Conservation (phyloP, 2,329 filamentous ascomycete genomes). For the Diplodia scrobiculata region DNA sequence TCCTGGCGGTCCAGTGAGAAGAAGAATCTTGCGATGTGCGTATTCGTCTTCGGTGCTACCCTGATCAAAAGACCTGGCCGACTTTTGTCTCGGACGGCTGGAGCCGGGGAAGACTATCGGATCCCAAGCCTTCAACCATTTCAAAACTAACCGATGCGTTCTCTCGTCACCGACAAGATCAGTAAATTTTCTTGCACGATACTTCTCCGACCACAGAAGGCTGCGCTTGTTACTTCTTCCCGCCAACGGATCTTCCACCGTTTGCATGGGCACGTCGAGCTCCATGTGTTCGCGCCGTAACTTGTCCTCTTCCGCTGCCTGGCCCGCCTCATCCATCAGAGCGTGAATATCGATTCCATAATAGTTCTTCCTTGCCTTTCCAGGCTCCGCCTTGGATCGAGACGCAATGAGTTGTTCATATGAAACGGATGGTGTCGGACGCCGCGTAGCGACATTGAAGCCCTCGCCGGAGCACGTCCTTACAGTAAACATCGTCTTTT, state of each 20-base stretch:
- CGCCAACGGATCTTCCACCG: slow-evolving; percentile 42
- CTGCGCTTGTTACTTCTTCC: slow-evolving; percentile 46
- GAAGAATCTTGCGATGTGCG: slow-evolving; percentile 80
- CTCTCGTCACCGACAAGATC: slow-evolving; percentile 93
- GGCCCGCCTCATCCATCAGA: slow-evolving; percentile 70
- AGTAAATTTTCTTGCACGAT: slow-evolving; percentile 85
- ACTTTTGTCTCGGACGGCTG: slow-evolving; percentile 58
- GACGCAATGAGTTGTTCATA: slow-evolving; percentile 70
- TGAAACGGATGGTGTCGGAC: slow-evolving; percentile 51
- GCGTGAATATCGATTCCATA: slow-evolving; percentile 92
- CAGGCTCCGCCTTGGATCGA: slow-evolving; percentile 63
- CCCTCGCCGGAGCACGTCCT: slow-evolving; percentile 60
- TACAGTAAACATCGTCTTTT: slow-evolving; percentile 36
- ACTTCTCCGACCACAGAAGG: slow-evolving; percentile 94
- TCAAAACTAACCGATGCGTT: slow-evolving; percentile 84
- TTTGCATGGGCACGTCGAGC: slow-evolving; percentile 38
- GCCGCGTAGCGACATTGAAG: slow-evolving; percentile 60
- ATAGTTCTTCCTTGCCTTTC: slow-evolving; percentile 72
- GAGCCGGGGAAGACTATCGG: slow-evolving; percentile 83
- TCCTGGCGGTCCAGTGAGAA: slow-evolving; percentile 88
- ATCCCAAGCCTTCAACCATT: slow-evolving; percentile 96
- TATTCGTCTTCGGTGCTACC: slow-evolving; percentile 63
- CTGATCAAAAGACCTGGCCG: slow-evolving; percentile 50
- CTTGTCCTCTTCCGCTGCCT: slow-evolving; percentile 55
- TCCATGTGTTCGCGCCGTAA: slow-evolving; percentile 35